These are phyloP conservation scores for Neopestalotiopsis sp. DNA, from an alignment of 2,329 filamentous ascomycete genomes.

Conservation along the genomic window DNA sequence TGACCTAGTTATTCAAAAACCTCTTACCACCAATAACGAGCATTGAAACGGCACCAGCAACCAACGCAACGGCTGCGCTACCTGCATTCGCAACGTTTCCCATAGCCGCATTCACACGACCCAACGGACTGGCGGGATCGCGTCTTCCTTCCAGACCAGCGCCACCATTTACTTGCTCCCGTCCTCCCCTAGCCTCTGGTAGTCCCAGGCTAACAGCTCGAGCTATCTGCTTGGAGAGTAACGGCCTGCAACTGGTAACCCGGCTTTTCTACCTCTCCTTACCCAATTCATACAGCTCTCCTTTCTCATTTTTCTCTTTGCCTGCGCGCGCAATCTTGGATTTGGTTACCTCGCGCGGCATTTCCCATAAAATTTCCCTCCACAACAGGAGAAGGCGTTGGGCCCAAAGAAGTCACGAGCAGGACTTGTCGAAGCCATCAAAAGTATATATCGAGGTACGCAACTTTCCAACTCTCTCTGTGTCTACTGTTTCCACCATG, in stretches of 20 bases:
- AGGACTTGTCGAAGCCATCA: background rate
- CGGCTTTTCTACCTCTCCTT: background rate
- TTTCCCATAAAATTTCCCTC: background rate
- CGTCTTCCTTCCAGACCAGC: slow-evolving; percentile 14
- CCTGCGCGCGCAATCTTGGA: background rate
- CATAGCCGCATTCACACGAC: background rate
- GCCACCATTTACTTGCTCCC: slow-evolving; percentile 14
- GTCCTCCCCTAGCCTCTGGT: slow-evolving; percentile 15
- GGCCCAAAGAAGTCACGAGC: background rate
- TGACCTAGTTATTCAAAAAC: background rate
- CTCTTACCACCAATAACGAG: background rate
- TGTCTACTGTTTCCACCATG: background rate
- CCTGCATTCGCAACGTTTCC: background rate
- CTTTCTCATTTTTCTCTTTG: background rate
- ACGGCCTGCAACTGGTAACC: slow-evolving; percentile 5
- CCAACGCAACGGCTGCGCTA: slow-evolving; percentile 5
- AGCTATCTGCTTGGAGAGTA: slow-evolving; percentile 2
- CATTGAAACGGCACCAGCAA: background rate
- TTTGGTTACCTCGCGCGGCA: background rate
- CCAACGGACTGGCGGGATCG: slow-evolving; percentile 10
- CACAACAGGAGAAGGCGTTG: background rate
- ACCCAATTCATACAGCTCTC: background rate
- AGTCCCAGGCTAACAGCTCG: slow-evolving; percentile 5
- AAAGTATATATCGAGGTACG: slow-evolving; percentile 6
- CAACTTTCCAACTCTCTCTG: background rate